Base-by-base conservation (phyloP, 2,329 filamentous ascomycete genomes). In the Hysterium pulicare region DNA sequence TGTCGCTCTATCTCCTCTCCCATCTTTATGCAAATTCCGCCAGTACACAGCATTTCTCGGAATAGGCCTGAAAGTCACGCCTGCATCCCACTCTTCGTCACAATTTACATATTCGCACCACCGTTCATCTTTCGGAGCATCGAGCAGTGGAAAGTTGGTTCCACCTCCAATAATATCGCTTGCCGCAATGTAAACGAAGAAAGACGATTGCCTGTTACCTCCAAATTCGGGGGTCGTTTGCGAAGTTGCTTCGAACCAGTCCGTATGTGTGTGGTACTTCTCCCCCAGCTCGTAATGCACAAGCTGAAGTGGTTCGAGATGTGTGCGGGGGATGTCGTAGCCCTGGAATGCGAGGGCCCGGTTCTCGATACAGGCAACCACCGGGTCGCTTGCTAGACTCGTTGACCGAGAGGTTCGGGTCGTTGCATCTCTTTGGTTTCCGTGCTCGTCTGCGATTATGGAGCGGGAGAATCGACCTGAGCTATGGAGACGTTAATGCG, bases 41-140 rank as follows among this genome's bases (percentile, higher is more conserved):
- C 79, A 82, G 45, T 78, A 82, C 3, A 82, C 71, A 5, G 78
- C 79, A 66, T 77, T 78, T 3, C 77, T 73, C 46, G 71, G 69
- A 34, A 74, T 71, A 1, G 77, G 73, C 53, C 74, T 73, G 52
- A 82, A 82, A 1, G 73, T 78, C 4, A 80, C 68, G 0, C 78
- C 78, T 31, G 64, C 64, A 2, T 59, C 50, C 47, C 53, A 54
- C 4, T 42, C 38, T 26, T 54, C 62, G 41, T 68, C 64, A 49
- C 76, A 81, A 43, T 80, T 75, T 33, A 82, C 53, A 48, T 75
- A 78, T 43, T 71, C 64, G 57, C 78, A 80, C 79, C 78, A 82
- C 42, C 62, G 59, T 40, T 64, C 56, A 35, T 67, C 67, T 10
- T 49, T 44, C 40, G 73, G 73, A 62, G 61, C 69, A 32, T 54